Conservation (phyloP, 495 filamentous ascomycete species). For the Amorphotheca resinae region DNA sequence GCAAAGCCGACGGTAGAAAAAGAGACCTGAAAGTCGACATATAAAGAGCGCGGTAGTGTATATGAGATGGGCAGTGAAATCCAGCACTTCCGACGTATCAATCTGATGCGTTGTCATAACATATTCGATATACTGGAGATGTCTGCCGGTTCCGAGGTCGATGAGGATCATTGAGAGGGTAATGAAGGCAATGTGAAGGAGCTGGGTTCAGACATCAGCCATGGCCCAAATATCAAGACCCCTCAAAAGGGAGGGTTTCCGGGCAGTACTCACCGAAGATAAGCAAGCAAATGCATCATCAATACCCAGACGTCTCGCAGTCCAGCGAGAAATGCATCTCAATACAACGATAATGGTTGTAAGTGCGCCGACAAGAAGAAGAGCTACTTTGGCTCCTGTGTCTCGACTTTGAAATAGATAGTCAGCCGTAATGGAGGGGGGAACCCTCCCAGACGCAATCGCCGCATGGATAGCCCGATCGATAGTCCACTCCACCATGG, state of each 20-base stretch:
- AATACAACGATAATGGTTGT: not conserved
- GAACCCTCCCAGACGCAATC: not conserved
- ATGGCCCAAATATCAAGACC: not conserved
- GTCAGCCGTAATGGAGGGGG: not conserved
- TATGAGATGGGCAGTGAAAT: conserved; percentile 34
- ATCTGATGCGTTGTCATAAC: conserved; percentile 27
- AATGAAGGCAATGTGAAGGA: conserved; percentile 19
- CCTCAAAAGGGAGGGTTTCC: not conserved
- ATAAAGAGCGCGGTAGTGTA: conserved; percentile 34
- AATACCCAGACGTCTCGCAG: not conserved
- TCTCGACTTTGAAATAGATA: not conserved
- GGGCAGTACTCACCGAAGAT: not conserved
- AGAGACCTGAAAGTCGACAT: conserved; percentile 35
- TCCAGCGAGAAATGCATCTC: not conserved
- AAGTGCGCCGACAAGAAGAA: not conserved
- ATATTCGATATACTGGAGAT: conserved; percentile 35
- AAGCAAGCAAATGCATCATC: not conserved
- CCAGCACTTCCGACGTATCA: conserved; percentile 28
- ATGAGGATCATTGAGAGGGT: conserved; percentile 30
- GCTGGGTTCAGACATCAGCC: not conserved
- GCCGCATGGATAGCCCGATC: not conserved
- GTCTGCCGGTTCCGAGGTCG: conserved; percentile 32
- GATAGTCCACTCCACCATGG: not conserved
- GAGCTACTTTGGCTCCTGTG: not conserved
- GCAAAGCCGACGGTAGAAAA: conserved; percentile 34